phyloP scores from a whole-genome alignment of 2,329 filamentous ascomycete genomes.

The Penicillium crustosum region DNA sequence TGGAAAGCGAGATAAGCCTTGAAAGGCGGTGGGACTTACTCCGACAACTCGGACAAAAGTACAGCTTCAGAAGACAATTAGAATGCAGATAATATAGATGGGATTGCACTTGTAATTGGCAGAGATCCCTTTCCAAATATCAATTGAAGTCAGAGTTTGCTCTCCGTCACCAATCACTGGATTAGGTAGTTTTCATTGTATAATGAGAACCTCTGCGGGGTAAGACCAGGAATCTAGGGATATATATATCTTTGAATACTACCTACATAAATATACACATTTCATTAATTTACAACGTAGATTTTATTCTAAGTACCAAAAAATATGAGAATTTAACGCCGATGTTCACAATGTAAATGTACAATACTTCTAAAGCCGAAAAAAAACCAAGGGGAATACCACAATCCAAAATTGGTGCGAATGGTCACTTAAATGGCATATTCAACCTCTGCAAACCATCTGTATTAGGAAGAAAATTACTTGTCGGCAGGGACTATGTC shows the following conservation, averaged over 20 bases:
- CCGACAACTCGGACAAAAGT: constrained; percentile 13
- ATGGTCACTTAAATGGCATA: background rate
- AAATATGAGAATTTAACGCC: background rate
- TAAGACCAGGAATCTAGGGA: constrained; percentile 13
- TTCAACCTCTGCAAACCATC: background rate
- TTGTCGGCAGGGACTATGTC: background rate
- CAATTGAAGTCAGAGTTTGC: constrained; percentile 2
- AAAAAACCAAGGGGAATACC: too few species aligned
- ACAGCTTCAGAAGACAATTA: background rate
- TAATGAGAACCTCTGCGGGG: constrained; percentile 32
- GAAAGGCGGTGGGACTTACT: constrained; percentile 34
- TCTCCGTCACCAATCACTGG: background rate
- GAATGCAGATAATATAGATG: background rate
- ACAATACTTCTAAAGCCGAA: background rate
- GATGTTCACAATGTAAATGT: background rate
- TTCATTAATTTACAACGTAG: background rate
- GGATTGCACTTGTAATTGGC: background rate
- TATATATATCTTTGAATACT: background rate
- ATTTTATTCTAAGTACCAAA: background rate
- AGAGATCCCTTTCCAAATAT: background rate
- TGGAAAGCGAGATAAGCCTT: constrained; percentile 42
- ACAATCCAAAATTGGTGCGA: background rate
- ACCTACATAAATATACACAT: background rate
- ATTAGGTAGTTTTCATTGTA: constrained; percentile 23
- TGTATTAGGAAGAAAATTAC: background rate